Evolutionary conservation across 2,329 filamentous ascomycete genomes (phyloP).

Genomic region (Remersonia thermophila): DNA sequence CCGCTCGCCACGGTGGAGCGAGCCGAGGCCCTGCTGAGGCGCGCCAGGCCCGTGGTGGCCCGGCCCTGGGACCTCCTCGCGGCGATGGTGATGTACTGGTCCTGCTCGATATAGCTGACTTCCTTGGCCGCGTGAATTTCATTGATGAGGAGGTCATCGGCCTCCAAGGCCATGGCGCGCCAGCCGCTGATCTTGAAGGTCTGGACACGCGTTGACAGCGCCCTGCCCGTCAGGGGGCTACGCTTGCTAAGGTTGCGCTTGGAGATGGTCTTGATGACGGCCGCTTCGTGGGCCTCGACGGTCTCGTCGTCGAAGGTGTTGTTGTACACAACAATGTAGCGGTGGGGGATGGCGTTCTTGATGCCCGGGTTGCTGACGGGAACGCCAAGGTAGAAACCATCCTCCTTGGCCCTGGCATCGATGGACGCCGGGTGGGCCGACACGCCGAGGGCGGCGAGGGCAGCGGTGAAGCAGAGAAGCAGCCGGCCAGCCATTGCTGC

Average conservation of each 20-base stretch:
- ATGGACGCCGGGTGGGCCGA: conserved; percentile 14
- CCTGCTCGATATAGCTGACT: conserved; percentile 32
- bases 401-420: conserved; percentile 14
- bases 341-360: conserved; percentile 38
- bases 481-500: conserved; percentile 17
- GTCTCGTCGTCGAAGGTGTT: conserved; percentile 34
- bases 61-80: conserved; percentile 38
- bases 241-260: conserved; percentile 47
- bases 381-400: conserved; percentile 25
- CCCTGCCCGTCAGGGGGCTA: conserved; percentile 30
- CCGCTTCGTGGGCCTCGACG: conserved; percentile 37
- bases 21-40: conserved; percentile 34
- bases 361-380: conserved; percentile 39
- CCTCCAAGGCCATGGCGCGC: conserved; percentile 36
- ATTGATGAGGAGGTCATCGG: conserved; percentile 24
- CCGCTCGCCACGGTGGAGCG: conserved; percentile 17
- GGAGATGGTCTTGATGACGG: conserved; percentile 35
- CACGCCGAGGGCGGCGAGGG: conserved; percentile 14
- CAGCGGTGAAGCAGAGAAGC: conserved; percentile 17
- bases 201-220: conserved; percentile 35
- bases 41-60: conserved; percentile 40
- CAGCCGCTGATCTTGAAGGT: conserved; percentile 36
- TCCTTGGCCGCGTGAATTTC: conserved; percentile 34
- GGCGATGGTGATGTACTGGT: conserved; percentile 32
- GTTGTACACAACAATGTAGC: conserved; percentile 56